Evolutionary conservation across 202 grass and related monocot species (phyloP), one percentile per base, ranked within the genome.

Genomic region (Panicum virgatum): DNA sequence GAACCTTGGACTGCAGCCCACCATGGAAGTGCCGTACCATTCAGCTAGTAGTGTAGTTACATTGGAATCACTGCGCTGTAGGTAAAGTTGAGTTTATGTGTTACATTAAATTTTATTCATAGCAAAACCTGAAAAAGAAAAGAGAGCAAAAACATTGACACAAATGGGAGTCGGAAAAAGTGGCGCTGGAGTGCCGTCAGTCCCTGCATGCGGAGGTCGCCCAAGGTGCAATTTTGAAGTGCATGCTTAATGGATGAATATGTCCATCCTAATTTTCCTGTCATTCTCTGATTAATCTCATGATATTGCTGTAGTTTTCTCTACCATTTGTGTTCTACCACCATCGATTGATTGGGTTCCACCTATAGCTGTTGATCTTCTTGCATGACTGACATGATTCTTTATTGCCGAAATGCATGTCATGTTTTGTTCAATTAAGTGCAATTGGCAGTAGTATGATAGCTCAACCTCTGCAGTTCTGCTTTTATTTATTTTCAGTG

Each of bases 191-290:
- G n/a, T n/a, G 3, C 32, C 32, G 32, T 3, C 32, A 32, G 32
- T 32, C 32, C 32, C 32, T 32, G 32, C 32, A 32, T 2, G 32
- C 32, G 3, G 32, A 32, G 32, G 3, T 32, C 32, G 3, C 32
- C 32, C 32, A 32, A 32, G 32, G 32, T 32, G 32, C 3, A 60
- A 44, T 20, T 44, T 69, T 77, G 63, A 69, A 84, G 40, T 61
- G 29, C 62, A 39, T 84, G 9, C 25, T 58, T 77, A 51, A 45
- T 13, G 43, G 43, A 45, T 45, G 43, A 60, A 84, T 8, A 59
- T 32, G 3, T 32, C 51, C 13, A 4, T n/a, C 26, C 32, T 18
- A 48, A 53, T 9, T 64, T 64, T n/a, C 43, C n/a, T 39, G 7
- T 19, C 12, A 6, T 51, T 8, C 3, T 78, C 5, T 2, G 1